A percentile compares a stretch with the other conserved stretches of the same genome.
These are phyloP conservation scores for Trypanosomatidae sp. DNA, from an alignment of 208 protist species.

Conservation along the genomic window DNA sequence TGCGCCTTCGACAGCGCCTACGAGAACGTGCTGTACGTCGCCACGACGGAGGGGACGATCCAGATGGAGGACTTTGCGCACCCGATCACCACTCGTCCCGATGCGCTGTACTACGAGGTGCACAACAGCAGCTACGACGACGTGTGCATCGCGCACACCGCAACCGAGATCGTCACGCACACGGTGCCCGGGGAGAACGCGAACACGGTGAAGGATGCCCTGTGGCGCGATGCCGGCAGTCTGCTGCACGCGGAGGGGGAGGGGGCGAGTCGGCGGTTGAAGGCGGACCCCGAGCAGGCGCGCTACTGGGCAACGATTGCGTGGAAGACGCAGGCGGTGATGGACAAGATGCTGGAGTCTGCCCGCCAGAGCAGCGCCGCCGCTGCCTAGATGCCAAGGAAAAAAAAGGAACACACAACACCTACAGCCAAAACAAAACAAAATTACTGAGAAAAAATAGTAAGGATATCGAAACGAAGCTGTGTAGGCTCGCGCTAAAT, in stretches of 20 bases:
- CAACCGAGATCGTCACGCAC: slow-evolving; percentile 14
- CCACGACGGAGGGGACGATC: slow-evolving; percentile 39
- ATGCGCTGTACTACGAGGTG: slow-evolving; percentile 32
- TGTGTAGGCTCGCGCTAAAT: too few species aligned
- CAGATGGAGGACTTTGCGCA: slow-evolving; percentile 38
- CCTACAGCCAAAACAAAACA: too few species aligned
- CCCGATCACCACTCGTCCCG: slow-evolving; percentile 19
- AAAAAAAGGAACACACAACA: too few species aligned
- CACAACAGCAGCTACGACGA: slow-evolving; percentile 33
- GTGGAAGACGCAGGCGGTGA: slow-evolving; percentile 64
- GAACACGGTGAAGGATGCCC: too few species aligned
- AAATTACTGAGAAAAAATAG: too few species aligned
- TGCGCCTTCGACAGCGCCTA: slow-evolving; percentile 33
- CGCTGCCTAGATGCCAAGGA: too few species aligned
- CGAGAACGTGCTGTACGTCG: slow-evolving; percentile 29
- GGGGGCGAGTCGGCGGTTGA: slow-evolving; percentile 14
- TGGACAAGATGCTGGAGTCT: slow-evolving; percentile 63
- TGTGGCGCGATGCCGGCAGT: slow-evolving; percentile 44
- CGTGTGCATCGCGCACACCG: slow-evolving; percentile 14
- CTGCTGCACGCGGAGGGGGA: slow-evolving; percentile 29
- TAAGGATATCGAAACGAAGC: too few species aligned
- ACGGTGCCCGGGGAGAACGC: too few species aligned
- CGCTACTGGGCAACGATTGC: slow-evolving; percentile 41
- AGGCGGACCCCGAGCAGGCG: slow-evolving; percentile 32
- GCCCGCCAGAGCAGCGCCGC: too few species aligned